Percentiles rank a stretch among this genome's conserved stretches.
Evolutionary conservation across 495 filamentous ascomycete species (phyloP).

Genomic region (Bacidia gigantensis): DNA sequence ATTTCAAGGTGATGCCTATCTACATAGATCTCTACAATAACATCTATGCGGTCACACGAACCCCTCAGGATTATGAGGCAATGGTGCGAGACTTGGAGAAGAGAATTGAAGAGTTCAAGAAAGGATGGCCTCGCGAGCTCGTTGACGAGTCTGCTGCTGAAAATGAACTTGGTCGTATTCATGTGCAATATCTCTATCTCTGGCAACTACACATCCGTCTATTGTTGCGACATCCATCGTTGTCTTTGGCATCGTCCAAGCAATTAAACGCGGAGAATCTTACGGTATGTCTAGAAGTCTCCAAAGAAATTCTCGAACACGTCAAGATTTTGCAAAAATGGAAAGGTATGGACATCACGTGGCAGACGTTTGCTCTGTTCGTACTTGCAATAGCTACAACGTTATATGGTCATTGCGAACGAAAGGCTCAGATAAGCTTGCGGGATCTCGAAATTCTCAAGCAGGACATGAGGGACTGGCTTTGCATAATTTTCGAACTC

Average conservation of each 20-base stretch:
- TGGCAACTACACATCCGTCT: conserved; percentile 35
- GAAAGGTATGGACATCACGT: conserved; percentile 66
- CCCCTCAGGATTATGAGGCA: conserved; percentile 44
- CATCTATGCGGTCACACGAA: conserved; percentile 50
- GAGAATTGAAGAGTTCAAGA: conserved; percentile 40
- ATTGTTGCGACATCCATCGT: conserved; percentile 56
- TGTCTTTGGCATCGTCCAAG: conserved; percentile 45
- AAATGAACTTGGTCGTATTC: conserved; percentile 36
- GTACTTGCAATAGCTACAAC: conserved; percentile 60
- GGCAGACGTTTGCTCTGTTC: conserved; percentile 58
- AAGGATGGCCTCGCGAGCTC: conserved; percentile 43
- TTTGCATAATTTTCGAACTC: conserved; percentile 51
- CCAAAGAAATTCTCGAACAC: conserved; percentile 46
- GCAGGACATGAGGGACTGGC: conserved; percentile 55
- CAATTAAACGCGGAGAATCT: conserved; percentile 52
- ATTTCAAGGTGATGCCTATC: conserved; percentile 44
- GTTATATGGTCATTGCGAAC: conserved; percentile 55
- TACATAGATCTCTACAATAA: conserved; percentile 58
- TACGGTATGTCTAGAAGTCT: conserved; percentile 50
- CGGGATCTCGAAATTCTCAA: conserved; percentile 41
- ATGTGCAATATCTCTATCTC: conserved; percentile 32
- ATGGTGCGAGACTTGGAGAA: conserved; percentile 47
- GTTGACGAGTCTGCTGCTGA: conserved; percentile 27
- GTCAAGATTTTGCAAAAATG: conserved; percentile 44
- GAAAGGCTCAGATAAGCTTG: conserved; percentile 40